Conservation (phyloP, 2,329 filamentous ascomycete species). For the Lasiodiplodia hormozganensis region DNA sequence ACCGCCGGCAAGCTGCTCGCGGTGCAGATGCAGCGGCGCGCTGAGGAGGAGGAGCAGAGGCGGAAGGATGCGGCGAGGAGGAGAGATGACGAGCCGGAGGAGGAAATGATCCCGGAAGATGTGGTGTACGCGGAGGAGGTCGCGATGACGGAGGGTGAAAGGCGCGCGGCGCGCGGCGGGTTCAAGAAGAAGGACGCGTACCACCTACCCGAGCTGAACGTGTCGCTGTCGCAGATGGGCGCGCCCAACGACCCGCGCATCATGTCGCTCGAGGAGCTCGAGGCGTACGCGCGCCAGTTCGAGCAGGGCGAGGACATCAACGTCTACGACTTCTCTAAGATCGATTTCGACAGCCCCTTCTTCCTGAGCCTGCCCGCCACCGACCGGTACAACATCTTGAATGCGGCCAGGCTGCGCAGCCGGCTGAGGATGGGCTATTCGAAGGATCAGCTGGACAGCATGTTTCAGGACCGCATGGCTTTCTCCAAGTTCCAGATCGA, state of each 20-base stretch:
- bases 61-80: constrained; percentile 53
- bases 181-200: constrained; percentile 96
- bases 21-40: constrained; percentile 89
- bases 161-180: constrained; percentile 72
- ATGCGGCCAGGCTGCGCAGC: constrained; percentile 87
- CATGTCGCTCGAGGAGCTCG: constrained; percentile 93
- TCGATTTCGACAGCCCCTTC: constrained; percentile 95
- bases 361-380: constrained; percentile 88
- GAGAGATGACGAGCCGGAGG: constrained; percentile 55
- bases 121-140: constrained; percentile 92
- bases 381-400: constrained; percentile 96
- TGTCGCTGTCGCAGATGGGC: constrained; percentile 83
- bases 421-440: constrained; percentile 93
- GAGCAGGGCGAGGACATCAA: constrained; percentile 88
- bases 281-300: constrained; percentile 93
- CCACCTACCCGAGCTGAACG: constrained; percentile 85
- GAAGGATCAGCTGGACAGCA: constrained; percentile 92
- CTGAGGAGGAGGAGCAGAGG: constrained; percentile 81
- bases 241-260: constrained; percentile 91
- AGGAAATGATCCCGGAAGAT: constrained; percentile 73
- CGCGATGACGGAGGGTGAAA: constrained; percentile 79
- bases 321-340: constrained; percentile 94
- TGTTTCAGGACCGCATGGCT: constrained; percentile 98
- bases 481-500: constrained; percentile 98
- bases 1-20: constrained; percentile 92